Conservation (phyloP, 1,284 basidiomycete species). For the Cryptococcus sp. region DNA sequence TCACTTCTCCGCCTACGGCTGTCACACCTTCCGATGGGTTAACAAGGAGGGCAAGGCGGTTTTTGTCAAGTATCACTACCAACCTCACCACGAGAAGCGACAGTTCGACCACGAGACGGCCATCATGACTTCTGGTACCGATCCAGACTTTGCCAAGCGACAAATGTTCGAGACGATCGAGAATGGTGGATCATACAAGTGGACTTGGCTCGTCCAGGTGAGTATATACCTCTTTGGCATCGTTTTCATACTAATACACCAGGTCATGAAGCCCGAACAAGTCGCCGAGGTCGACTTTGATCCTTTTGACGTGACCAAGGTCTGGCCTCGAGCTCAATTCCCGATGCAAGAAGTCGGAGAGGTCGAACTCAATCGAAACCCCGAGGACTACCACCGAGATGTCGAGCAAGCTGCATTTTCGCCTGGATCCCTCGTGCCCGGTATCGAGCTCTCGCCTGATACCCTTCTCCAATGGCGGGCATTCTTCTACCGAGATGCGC, state of each 20-base stretch:
- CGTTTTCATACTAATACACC: no score
- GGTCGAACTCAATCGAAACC: slow-evolving; percentile 45
- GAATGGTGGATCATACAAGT: slow-evolving; percentile 41
- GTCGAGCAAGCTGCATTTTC: slow-evolving; percentile 45
- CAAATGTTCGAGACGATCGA: slow-evolving; percentile 48
- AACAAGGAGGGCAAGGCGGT: slow-evolving; percentile 23
- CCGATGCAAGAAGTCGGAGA: slow-evolving; percentile 47
- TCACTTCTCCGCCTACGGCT: slow-evolving; percentile 34
- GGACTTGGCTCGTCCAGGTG: slow-evolving; percentile 38
- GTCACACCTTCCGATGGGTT: slow-evolving; percentile 32
- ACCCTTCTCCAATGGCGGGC: slow-evolving; percentile 36
- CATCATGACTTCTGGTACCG: slow-evolving; percentile 37
- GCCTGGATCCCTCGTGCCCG: slow-evolving; percentile 40
- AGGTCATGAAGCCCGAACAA: slow-evolving; percentile 43
- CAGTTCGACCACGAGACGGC: slow-evolving; percentile 42
- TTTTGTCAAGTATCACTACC: slow-evolving; percentile 36
- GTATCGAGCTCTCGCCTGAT: slow-evolving; percentile 40
- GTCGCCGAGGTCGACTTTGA: slow-evolving; percentile 42
- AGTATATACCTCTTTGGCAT: no score
- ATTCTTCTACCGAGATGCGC: slow-evolving; percentile 41
- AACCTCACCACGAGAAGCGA: slow-evolving; percentile 23
- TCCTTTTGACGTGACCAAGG: slow-evolving; percentile 48
- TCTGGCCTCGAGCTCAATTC: slow-evolving; percentile 38
- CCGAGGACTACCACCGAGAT: slow-evolving; percentile 43
- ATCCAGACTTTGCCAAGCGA: slow-evolving; percentile 46